Conservation (phyloP, 495 filamentous ascomycete genomes). For the Cercophora samala region DNA sequence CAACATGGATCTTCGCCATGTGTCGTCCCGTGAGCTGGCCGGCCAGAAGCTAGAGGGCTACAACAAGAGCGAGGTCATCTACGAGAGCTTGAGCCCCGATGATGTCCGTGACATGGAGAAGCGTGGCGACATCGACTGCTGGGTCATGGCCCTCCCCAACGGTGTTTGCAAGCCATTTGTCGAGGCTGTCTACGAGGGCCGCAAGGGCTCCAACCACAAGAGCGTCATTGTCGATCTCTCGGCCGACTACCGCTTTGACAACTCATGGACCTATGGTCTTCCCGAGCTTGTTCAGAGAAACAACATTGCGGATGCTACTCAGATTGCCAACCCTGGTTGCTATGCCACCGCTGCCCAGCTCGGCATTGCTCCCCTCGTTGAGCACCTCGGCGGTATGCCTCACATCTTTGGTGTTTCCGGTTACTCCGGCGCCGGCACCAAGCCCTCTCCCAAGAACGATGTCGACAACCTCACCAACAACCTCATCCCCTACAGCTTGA, state of each 20-base stretch:
- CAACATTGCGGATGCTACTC: constrained; percentile 74
- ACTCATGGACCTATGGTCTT: constrained; percentile 90
- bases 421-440: constrained; percentile 95
- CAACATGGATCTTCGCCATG: constrained; percentile 89
- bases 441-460: constrained; percentile 94
- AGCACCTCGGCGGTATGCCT: constrained; percentile 74
- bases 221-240: constrained; percentile 90
- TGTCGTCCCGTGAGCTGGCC: constrained; percentile 90
- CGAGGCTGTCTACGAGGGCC: constrained; percentile 77
- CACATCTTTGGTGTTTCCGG: constrained; percentile 91
- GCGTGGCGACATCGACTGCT: constrained; percentile 91
- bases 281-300: constrained; percentile 79
- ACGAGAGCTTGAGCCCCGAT: constrained; percentile 86
- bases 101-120: constrained; percentile 89
- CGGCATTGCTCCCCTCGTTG: constrained; percentile 79
- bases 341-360: constrained; percentile 97
- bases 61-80: constrained; percentile 86
- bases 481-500: constrained; percentile 88
- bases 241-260: constrained; percentile 91
- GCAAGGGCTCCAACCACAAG: constrained; percentile 54
- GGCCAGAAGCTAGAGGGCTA: constrained; percentile 91
- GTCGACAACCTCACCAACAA: constrained; percentile 83
- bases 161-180: constrained; percentile 96
- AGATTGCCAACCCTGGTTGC: constrained; percentile 93
- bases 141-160: constrained; percentile 97